phyloP scores from a whole-genome alignment of 192 early-diverging fungal species.

The Coemansia asiatica region DNA sequence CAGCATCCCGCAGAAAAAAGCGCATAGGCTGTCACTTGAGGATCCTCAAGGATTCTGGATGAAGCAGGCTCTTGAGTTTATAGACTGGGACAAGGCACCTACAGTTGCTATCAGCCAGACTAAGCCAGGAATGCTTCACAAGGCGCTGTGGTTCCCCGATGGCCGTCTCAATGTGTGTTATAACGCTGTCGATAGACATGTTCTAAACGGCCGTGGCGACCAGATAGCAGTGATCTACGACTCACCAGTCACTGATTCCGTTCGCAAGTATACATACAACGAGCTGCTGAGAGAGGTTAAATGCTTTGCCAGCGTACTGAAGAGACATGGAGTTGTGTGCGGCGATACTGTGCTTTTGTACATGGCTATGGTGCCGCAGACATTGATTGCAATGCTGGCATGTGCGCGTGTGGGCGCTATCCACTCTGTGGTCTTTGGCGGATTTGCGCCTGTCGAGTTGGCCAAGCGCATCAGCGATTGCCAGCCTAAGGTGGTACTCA shows the following conservation, averaged over 20 bases:
- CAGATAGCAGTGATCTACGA: constrained; percentile 75
- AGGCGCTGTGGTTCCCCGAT: constrained; percentile 66
- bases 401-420: constrained; percentile 82
- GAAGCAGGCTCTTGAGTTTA: constrained; percentile 40
- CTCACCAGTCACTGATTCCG: constrained; percentile 64
- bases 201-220: constrained; percentile 57
- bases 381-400: constrained; percentile 81
- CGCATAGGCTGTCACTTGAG: constrained; percentile 33
- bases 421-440: constrained; percentile 81
- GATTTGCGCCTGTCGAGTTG: constrained; percentile 73
- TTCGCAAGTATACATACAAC: constrained; percentile 59
- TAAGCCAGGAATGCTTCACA: constrained; percentile 15
- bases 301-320: constrained; percentile 64
- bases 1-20: constrained; percentile 24
- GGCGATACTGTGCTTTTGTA: constrained; percentile 81
- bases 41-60: constrained; percentile 50
- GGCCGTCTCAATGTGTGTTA: constrained; percentile 77
- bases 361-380: constrained; percentile 83
- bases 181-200: constrained; percentile 80
- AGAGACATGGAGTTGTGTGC: constrained; percentile 59
- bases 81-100: constrained; percentile 40
- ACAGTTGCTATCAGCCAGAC: constrained; percentile 22
- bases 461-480: constrained; percentile 83
- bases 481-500: constrained; percentile 72
- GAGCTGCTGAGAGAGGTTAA: constrained; percentile 71